Percentiles rank a stretch among this genome's conserved stretches.
Conservation (phyloP, 352 stramenopile species). For the Phytophthora agathidicida region DNA sequence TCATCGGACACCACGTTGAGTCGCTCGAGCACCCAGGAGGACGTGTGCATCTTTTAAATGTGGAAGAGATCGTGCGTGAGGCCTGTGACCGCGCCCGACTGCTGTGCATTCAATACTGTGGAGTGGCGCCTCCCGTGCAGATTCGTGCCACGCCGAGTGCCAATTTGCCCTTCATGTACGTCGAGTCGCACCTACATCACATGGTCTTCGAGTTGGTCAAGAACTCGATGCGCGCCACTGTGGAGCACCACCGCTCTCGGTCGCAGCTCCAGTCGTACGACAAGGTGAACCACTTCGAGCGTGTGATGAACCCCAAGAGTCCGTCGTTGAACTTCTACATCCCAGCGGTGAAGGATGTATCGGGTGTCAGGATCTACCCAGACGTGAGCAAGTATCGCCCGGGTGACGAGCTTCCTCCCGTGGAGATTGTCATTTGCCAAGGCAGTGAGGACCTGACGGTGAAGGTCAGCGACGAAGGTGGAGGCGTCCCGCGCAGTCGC, state of each 20-base stretch:
- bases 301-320: conserved; percentile 70
- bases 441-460: conserved; percentile 95
- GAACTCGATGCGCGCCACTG: conserved; percentile 97
- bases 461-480: conserved; percentile 98
- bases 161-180: conserved; percentile 73
- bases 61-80: conserved; percentile 56
- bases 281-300: conserved; percentile 47
- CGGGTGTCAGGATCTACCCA: conserved; percentile 65
- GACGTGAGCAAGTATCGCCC: conserved; percentile 63
- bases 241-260: conserved; percentile 91
- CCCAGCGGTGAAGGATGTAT: conserved; percentile 55
- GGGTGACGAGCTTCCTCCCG: conserved; percentile 77
- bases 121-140: conserved; percentile 54
- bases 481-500: conserved; percentile 95
- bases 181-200: conserved; percentile 81
- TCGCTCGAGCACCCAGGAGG: conserved; percentile 56
- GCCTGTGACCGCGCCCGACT: conserved; percentile 53
- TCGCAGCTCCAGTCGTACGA: conserved; percentile 29
- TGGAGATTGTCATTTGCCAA: conserved; percentile 98
- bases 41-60: conserved; percentile 68
- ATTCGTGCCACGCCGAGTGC: conserved; percentile 48
- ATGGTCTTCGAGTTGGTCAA: conserved; percentile 98
- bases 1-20: conserved; percentile 93
- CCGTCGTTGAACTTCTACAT: conserved; percentile 65
- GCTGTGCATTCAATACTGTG: conserved; percentile 59